These are phyloP conservation scores for Hemileia vastatrix DNA, from an alignment of 1,284 basidiomycete genomes.

Conservation along the genomic window DNA sequence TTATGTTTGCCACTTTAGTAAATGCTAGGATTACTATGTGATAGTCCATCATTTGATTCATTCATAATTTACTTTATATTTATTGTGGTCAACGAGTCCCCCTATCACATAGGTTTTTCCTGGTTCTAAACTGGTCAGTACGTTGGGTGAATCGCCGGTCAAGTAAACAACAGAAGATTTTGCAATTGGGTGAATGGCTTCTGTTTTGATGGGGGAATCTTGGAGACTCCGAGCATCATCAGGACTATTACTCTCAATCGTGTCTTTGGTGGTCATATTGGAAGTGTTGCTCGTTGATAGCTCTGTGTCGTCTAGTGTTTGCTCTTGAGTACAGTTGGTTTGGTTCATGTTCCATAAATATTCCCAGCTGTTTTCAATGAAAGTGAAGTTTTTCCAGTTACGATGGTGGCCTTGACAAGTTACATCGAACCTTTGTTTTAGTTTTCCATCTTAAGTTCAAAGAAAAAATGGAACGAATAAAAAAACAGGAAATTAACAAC, in stretches of 20 bases:
- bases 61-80: conserved; percentile 66
- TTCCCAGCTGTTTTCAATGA: background rate
- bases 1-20: background rate
- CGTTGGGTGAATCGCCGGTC: conserved; percentile 83
- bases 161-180: conserved; percentile 63
- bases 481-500: background rate
- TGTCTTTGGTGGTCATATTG: conserved; percentile 21
- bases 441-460: conserved; percentile 19
- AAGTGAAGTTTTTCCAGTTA: conserved; percentile 6
- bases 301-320: conserved; percentile 7
- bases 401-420: conserved; percentile 12
- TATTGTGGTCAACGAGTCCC: conserved; percentile 90
- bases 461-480: too few relatives aligned
- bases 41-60: background rate
- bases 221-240: background rate
- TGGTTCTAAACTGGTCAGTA: conserved; percentile 61
- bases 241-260: background rate
- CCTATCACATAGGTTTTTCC: conserved; percentile 90
- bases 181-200: conserved; percentile 45
- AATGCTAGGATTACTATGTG: too few relatives aligned
- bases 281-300: conserved; percentile 8
- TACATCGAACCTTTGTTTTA: conserved; percentile 2
- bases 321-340: conserved; percentile 27
- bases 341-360: conserved; percentile 9
- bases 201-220: conserved; percentile 4